A percentile compares a stretch with the other conserved stretches of the same genome.
Evolutionary conservation across 495 filamentous ascomycete species (phyloP).

Genomic region (Penicillium malachiteum): DNA sequence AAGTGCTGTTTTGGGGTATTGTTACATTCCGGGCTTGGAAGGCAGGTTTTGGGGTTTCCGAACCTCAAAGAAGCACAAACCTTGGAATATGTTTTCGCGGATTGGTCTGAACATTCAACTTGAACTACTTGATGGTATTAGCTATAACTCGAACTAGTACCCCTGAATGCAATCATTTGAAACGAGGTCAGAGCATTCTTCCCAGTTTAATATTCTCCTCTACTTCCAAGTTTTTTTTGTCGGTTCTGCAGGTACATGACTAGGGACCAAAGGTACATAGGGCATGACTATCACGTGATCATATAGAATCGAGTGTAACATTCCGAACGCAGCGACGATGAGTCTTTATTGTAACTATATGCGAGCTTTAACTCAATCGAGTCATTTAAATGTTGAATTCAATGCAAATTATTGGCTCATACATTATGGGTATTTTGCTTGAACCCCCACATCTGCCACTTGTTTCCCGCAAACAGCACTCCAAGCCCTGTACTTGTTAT

Average conservation of each 20-base stretch:
- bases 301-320: constrained; percentile 19
- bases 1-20: no score
- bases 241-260: not conserved
- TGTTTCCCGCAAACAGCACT: constrained; percentile 25
- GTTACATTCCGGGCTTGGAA: no score
- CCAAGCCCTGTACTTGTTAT: not conserved
- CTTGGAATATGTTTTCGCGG: no score
- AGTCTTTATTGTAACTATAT: constrained; percentile 12
- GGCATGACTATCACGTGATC: constrained; percentile 21
- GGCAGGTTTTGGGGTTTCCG: no score
- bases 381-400: not conserved
- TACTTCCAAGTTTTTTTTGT: not conserved
- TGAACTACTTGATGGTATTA: no score
- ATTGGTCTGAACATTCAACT: no score
- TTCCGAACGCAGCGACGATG: constrained; percentile 24
- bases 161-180: no score
- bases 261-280: constrained; percentile 7
- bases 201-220: not conserved
- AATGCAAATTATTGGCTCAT: not conserved
- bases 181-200: not conserved
- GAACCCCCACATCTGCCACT: not conserved
- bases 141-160: no score
- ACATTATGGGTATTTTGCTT: not conserved
- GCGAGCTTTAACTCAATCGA: not conserved
- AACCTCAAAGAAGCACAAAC: no score